Conservation (phyloP, 2,329 filamentous ascomycete species). For the Claviceps pazoutovae region DNA sequence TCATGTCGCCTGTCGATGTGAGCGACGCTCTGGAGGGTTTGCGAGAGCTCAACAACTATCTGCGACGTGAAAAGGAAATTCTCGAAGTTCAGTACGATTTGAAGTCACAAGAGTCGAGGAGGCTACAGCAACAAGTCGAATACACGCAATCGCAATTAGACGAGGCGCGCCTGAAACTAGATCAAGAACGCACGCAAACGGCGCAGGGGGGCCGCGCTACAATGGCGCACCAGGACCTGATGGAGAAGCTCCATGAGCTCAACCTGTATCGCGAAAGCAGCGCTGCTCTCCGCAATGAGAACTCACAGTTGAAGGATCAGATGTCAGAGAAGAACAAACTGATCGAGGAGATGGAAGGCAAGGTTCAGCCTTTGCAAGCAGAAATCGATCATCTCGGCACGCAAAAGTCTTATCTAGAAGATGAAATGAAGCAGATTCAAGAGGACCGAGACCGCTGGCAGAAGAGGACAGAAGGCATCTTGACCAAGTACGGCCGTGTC, state of each 20-base stretch:
- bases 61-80: slow-evolving; percentile 94
- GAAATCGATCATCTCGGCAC: slow-evolving; percentile 73
- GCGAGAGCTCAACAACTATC: slow-evolving; percentile 79
- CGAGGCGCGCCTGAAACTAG: slow-evolving; percentile 73
- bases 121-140: slow-evolving; percentile 79
- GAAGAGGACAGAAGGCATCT: slow-evolving; percentile 86
- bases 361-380: slow-evolving; percentile 70
- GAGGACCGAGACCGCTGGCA: slow-evolving; percentile 92
- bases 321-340: slow-evolving; percentile 61
- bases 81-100: slow-evolving; percentile 92
- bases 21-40: slow-evolving; percentile 58
- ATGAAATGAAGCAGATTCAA: slow-evolving; percentile 76
- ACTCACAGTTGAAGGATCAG: slow-evolving; percentile 62
- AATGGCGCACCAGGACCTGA: slow-evolving; percentile 74
- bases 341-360: slow-evolving; percentile 58
- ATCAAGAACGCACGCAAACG: slow-evolving; percentile 70
- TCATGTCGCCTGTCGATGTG: slow-evolving; percentile 34
- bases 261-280: slow-evolving; percentile 95
- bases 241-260: slow-evolving; percentile 89
- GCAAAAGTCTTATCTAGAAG: slow-evolving; percentile 65
- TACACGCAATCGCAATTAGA: slow-evolving; percentile 81
- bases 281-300: slow-evolving; percentile 76
- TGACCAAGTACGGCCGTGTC: slow-evolving; percentile 89
- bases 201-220: slow-evolving; percentile 60
- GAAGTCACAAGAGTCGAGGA: slow-evolving; percentile 74